These are phyloP conservation scores for Parasarocladium wereldwijsianum DNA, from an alignment of 2,329 filamentous ascomycete genomes.

Conservation along the genomic window DNA sequence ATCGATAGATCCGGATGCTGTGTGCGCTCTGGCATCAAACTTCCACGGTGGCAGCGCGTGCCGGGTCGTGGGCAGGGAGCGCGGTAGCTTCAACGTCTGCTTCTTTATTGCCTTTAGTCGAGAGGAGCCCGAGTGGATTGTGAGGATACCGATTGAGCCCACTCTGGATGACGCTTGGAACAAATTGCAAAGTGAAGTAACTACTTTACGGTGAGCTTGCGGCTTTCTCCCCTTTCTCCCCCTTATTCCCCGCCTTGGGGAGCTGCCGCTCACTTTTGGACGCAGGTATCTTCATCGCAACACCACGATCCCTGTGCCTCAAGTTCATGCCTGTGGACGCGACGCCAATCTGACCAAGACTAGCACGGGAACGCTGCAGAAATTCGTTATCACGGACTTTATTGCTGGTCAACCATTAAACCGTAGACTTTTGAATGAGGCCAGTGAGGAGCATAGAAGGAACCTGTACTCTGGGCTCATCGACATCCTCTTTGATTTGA, in stretches of 20 bases:
- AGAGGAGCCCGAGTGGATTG: constrained; percentile 6
- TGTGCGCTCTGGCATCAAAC: constrained; percentile 11
- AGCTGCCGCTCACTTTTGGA: constrained; percentile 4
- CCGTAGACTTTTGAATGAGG: constrained; percentile 5
- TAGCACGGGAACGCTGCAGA: constrained; percentile 4
- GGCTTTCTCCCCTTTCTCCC: too few relatives aligned
- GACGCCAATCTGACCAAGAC: constrained; percentile 4
- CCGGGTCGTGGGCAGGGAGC: constrained; percentile 7
- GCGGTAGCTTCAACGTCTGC: constrained; percentile 10
- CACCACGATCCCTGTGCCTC: constrained; percentile 6
- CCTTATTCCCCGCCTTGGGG: background rate
- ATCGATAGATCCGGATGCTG: constrained; percentile 8
- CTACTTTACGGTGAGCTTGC: constrained; percentile 7
- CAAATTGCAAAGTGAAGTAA: constrained; percentile 9
- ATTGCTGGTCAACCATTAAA: constrained; percentile 5
- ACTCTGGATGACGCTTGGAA: constrained; percentile 7
- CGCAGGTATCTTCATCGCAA: constrained; percentile 9
- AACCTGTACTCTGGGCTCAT: constrained; percentile 7
- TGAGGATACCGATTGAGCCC: constrained; percentile 8
- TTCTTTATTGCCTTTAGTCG: constrained; percentile 8
- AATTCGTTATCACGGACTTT: constrained; percentile 7
- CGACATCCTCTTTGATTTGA: constrained; percentile 7
- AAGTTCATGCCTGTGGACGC: constrained; percentile 7
- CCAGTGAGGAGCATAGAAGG: constrained; percentile 3
- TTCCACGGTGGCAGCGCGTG: constrained; percentile 9